Percentiles rank a stretch among this genome's conserved stretches.
These are phyloP conservation scores for Phytopythium delawarense DNA, from an alignment of 352 stramenopile genomes.

Conservation along the genomic window DNA sequence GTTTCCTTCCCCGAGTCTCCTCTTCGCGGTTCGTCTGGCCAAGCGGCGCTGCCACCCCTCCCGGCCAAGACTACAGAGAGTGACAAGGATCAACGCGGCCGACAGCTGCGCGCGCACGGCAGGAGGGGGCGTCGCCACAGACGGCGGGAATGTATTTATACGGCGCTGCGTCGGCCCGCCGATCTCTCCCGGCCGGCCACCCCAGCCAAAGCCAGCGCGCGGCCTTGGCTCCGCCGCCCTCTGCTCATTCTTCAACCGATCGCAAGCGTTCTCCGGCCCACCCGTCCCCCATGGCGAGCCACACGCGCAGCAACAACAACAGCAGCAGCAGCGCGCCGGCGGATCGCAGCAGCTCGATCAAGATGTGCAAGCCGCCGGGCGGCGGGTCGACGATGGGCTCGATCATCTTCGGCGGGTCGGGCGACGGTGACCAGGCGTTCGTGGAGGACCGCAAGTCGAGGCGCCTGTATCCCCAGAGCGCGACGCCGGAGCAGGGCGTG, in stretches of 20 bases:
- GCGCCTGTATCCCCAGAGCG: conserved; percentile 21
- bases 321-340: conserved; percentile 11
- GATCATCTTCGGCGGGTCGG: conserved; percentile 36
- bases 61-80: too few relatives aligned
- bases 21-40: too few relatives aligned
- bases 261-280: not conserved
- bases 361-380: conserved; percentile 40
- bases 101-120: too few relatives aligned
- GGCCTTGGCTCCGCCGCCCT: not conserved
- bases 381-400: conserved; percentile 42
- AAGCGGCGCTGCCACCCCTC: too few relatives aligned
- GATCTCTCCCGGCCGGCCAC: not conserved
- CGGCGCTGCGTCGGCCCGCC: not conserved
- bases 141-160: conserved; percentile 3
- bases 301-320: conserved; percentile 44
- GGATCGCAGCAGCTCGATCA: conserved; percentile 38
- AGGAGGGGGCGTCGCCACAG: too few relatives aligned
- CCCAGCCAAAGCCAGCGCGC: not conserved
- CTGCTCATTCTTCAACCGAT: not conserved
- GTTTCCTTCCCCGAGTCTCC: too few relatives aligned
- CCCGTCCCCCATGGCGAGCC: not conserved
- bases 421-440: conserved; percentile 30
- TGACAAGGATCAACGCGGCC: too few relatives aligned
- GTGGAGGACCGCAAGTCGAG: conserved; percentile 53
- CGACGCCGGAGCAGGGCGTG: conserved; percentile 31